Evolutionary conservation across 305 asterid genomes (phyloP), one percentile per base, ranked within the genome.

Genomic region (Plantago coronopus): DNA sequence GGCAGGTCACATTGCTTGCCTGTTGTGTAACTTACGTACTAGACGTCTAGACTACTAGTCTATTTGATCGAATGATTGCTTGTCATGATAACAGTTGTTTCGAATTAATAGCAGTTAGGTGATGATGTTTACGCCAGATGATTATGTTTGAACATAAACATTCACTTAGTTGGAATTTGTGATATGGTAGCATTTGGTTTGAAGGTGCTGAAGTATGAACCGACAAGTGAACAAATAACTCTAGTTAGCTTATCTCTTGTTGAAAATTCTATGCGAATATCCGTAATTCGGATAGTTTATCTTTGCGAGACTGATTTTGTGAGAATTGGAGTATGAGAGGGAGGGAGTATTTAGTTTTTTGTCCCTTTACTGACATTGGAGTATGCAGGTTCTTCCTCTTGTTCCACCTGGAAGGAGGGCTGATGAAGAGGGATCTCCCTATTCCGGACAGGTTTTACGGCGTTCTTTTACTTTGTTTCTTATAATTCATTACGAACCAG

Each of bases 381-480:
- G 50, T 65, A 43, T 75, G 74, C 87, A 93, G 99, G 99, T 93
- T 77, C 96, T 93, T 76, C 99, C 99, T 64, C 95, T 93, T 61
- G 99, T 93, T 69, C 97, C 99, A 0, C 99, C 99, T 42, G 97
- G 97, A 48, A 87, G 87, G 78, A 79, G 87, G 76, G 89, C 84
- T 48, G 87, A 78, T 70, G 96, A 82, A 68, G 96, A 78, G 59
- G 96, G 99, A 68, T 93, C 97, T 42, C 99, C 99, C 27, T 93
- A 93, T 79, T 78, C 97, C 61, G 99, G 99, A 53, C 97, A 89
- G 96, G 99, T 93, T 65, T 20, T 62, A 42, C 42, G 8, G 42
- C 27, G 56, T 21, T 61, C 68, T 57, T n/a, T 54, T 27, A 38
- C 71, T 49, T 60, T n/a, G 4, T 48, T 31, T 55, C 42, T 8